Evolutionary conservation across 1,139 yeast species (phyloP), one percentile per base, ranked within the genome.

Genomic region (Taphrina populina): DNA sequence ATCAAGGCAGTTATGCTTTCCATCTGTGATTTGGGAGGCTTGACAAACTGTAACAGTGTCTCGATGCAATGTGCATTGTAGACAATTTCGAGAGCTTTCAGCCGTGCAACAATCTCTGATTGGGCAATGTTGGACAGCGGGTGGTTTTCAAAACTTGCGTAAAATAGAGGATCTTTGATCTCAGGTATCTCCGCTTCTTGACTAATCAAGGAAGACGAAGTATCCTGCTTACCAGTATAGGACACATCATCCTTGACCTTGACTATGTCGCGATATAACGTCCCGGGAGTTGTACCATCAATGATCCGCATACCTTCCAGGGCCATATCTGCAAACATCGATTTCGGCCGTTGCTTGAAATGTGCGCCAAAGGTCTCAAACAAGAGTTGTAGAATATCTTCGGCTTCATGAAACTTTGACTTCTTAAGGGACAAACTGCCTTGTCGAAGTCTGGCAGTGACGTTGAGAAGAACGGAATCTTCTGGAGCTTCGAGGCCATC

Each of bases 1-100:
- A 94, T 81, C 26, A 94, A 81, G 4, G 95, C 95, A 27, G 92
- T 95, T 35, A 94, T 81, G 0, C 97, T 88, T 65, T 88, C 95
- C 59, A 84, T 73, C 64, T 90, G 95, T 33, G 82, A 81, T 59
- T 81, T 81, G 11, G 96, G 96, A 1, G 97, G 96, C 44, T 78
- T 81, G 73, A 94, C 92, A 65, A 94, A 92, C 57, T 70, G 71
- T 11, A 78, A 75, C 46, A 92, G 75, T 57, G 82, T 86, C 64
- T 88, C 94, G 41, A 92, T 76, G 64, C 94, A 87, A 53, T 73
- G 77, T 4, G 88, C 84, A 67, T 90, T 90, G 68, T 92, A 92
- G 65, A 85, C 88, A 15, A 94, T 81, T 0, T 95, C 87, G 82
- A 92, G 84, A 60, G 96, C 87, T 62, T 83, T 82, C 67, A 90